These are phyloP conservation scores for Ascochyta pisi DNA, from an alignment of 2,329 filamentous ascomycete genomes.

Conservation along the genomic window DNA sequence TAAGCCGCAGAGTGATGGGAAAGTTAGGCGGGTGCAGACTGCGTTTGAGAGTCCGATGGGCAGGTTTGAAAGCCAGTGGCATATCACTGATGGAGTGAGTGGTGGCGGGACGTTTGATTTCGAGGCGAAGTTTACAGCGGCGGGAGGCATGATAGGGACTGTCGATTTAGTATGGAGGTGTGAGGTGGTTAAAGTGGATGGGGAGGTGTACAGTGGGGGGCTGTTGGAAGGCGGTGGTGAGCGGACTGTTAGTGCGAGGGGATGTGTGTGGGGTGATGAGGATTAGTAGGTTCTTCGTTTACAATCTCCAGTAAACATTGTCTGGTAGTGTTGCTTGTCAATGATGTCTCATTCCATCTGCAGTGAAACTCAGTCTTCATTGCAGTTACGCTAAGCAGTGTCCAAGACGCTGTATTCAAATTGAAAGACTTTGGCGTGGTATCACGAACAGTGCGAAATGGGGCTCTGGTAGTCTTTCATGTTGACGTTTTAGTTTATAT, in stretches of 20 bases:
- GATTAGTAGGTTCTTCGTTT: no score
- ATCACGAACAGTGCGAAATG: no score
- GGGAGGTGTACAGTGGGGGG: not conserved
- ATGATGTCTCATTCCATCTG: no score
- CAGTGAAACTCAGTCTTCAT: no score
- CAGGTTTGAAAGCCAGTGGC: slow-evolving; percentile 15
- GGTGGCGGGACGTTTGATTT: not conserved
- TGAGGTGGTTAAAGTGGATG: not conserved
- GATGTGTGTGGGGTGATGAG: not conserved
- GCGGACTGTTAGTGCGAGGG: not conserved
- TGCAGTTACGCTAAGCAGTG: no score
- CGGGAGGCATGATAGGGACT: not conserved
- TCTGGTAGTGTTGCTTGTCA: no score
- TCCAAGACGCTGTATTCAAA: no score
- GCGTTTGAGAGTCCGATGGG: slow-evolving; percentile 30
- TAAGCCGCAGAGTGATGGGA: slow-evolving; percentile 23
- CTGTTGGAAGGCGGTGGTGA: not conserved
- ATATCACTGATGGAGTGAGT: not conserved
- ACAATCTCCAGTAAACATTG: no score
- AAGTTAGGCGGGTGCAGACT: slow-evolving; percentile 18
- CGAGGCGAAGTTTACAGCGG: not conserved
- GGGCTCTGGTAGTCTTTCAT: no score
- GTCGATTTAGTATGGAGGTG: slow-evolving; percentile 4
- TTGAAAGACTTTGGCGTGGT: no score
- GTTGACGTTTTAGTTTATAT: no score